Percentiles rank a stretch among this genome's conserved stretches.
These are phyloP conservation scores for Microglena sp. DNA, from an alignment of 139 green algal species.

Conservation along the genomic window DNA sequence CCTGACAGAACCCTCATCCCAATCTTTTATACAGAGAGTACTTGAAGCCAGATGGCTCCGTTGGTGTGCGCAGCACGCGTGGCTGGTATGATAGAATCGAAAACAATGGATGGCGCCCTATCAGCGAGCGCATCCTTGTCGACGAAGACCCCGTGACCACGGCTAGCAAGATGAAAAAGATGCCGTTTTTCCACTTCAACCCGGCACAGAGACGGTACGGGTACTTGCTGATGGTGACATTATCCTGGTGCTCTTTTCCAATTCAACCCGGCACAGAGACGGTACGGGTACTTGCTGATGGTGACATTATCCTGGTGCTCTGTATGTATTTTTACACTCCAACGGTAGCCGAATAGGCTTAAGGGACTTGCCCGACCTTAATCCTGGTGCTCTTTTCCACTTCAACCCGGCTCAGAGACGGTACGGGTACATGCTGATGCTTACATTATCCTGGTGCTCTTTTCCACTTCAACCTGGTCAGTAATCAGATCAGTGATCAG, in stretches of 20 bases:
- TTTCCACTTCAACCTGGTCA: background rate
- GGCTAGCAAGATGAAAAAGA: conserved; percentile 10
- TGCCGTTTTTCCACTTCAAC: conserved; percentile 34
- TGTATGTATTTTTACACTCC: no score
- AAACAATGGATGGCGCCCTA: conserved; percentile 66
- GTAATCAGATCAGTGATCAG: no score
- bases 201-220: conserved; percentile 29
- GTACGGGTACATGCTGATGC: conserved; percentile 13
- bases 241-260: no score
- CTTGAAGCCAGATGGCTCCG: conserved; percentile 29
- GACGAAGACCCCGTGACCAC: conserved; percentile 31
- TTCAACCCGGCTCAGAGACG: conserved; percentile 28
- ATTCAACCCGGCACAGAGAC: conserved; percentile 26
- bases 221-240: background rate
- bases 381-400: conserved; percentile 34
- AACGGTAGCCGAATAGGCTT: no score
- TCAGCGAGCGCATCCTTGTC: conserved; percentile 40
- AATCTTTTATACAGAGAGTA: conserved; percentile 7
- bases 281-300: conserved; percentile 16
- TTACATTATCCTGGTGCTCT: no score
- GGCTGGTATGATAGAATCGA: conserved; percentile 58
- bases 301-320: no score
- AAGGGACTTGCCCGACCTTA: no score
- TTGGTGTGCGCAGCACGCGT: conserved; percentile 21
- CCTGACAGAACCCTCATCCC: no score